Evolutionary conservation across 805 yeast genomes (phyloP), one percentile per base, ranked within the genome.

Genomic region (Schwanniomyces occidentalis): DNA sequence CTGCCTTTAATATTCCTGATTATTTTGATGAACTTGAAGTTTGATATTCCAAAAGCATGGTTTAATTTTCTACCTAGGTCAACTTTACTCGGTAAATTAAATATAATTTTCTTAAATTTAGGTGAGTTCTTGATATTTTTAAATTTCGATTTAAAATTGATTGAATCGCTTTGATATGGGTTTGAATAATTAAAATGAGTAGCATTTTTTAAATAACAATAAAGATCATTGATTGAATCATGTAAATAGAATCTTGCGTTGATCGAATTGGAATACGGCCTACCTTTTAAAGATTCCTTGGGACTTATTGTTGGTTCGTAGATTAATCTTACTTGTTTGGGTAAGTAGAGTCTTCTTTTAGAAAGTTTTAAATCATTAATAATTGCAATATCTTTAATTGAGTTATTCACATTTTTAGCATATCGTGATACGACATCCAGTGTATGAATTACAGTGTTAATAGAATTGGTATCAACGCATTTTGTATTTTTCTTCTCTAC

Each of bases 1-100:
- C 53, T 55, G 1, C 73, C 73, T 30, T 55, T 56, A 25, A 54
- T 57, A 35, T 64, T 65, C 46, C 75, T 52, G 17, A 64, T 57
- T 13, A 65, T 56, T 36, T 63, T 61, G 8, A 65, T 59, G 32
- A 67, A 69, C 3, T 56, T 51, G 31, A 68, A 51, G 6, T 15
- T 10, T 2, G 23, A 27, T 9, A 32, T 13, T n/a, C 31, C 26
- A 36, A 45, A 21, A 17, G 30, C 6, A n/a, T 20, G 22, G 30
- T 26, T 15, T 36, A 30, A n/a, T 10, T 15, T 21, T 25, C 16
- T 17, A 27, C 30, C 20, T 38, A 41, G 23, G 35, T 33, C 20
- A 20, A 29, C 16, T n/a, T 30, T 20, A n/a, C 19, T 18, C 10
- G 29, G 15, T 13, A 17, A 8, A 20, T 38, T 32, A 18, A 26